Percentiles rank a stretch among this genome's conserved stretches.
Evolutionary conservation across 352 stramenopile species (phyloP).

Genomic region (Phytophthora megakarya): DNA sequence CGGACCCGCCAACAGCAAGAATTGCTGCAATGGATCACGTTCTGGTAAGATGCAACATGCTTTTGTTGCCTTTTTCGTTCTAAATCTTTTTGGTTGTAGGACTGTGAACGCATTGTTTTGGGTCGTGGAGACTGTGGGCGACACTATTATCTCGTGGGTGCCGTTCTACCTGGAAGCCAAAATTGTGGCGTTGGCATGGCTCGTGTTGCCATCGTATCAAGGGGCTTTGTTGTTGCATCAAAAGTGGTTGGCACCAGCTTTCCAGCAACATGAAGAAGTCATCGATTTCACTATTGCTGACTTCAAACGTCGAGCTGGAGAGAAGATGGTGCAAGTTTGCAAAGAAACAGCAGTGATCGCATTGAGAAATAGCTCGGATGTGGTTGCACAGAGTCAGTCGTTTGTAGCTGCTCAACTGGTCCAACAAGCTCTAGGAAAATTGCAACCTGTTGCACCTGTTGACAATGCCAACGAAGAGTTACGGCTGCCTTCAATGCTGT

Average conservation of each 20-base stretch:
- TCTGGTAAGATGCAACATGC: slow-evolving; percentile 42
- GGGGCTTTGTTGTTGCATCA: slow-evolving; percentile 61
- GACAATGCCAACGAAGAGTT: slow-evolving; percentile 11
- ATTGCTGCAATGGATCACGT: slow-evolving; percentile 66
- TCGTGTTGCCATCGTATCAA: slow-evolving; percentile 62
- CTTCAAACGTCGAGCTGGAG: slow-evolving; percentile 65
- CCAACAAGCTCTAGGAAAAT: slow-evolving; percentile 60
- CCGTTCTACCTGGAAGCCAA: slow-evolving; percentile 81
- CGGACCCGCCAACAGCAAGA: slow-evolving; percentile 50
- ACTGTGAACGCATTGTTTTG: slow-evolving; percentile 66
- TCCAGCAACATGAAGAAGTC: slow-evolving; percentile 65
- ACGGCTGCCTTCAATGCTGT: slow-evolving; percentile 24
- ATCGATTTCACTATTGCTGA: slow-evolving; percentile 63
- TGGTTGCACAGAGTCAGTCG: slow-evolving; percentile 67
- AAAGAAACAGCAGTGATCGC: slow-evolving; percentile 69
- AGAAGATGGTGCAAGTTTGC: slow-evolving; percentile 68
- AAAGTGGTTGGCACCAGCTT: slow-evolving; percentile 64
- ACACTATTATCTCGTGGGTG: slow-evolving; percentile 61
- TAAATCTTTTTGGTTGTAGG: slow-evolving; percentile 28
- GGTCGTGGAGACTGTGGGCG: slow-evolving; percentile 61
- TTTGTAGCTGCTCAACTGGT: slow-evolving; percentile 67
- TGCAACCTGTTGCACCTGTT: slow-evolving; percentile 10
- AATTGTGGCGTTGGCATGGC: slow-evolving; percentile 69
- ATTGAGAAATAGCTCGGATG: slow-evolving; percentile 60
- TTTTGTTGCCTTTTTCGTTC: not conserved